These are phyloP conservation scores for Picea sitchensis DNA, from an alignment of 75 land plant genomes.

Conservation along the genomic window DNA sequence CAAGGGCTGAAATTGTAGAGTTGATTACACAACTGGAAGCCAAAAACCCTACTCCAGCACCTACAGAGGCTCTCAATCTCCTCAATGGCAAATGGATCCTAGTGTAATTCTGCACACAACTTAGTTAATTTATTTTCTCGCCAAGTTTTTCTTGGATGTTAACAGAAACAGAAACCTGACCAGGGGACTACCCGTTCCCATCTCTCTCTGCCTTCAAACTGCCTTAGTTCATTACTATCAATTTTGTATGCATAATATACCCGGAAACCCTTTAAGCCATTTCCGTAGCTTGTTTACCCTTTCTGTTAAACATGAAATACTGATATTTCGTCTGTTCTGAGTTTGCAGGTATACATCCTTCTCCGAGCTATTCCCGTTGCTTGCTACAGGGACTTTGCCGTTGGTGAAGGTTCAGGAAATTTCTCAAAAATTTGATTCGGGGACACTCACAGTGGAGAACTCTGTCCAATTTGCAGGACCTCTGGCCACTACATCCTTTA, in stretches of 20 bases:
- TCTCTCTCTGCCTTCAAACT: too few species aligned
- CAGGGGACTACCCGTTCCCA: too few species aligned
- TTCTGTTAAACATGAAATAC: not conserved
- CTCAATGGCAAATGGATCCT: conserved; percentile 97
- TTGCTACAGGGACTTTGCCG: conserved; percentile 59
- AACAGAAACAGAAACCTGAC: too few species aligned
- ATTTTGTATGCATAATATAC: too few species aligned
- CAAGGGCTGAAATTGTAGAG: conserved; percentile 90
- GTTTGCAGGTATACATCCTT: conserved; percentile 83
- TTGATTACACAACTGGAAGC: conserved; percentile 93
- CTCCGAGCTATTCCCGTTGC: conserved; percentile 72
- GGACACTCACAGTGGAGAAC: conserved; percentile 76
- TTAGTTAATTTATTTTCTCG: too few species aligned
- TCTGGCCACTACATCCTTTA: conserved; percentile 73
- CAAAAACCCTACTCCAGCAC: conserved; percentile 90
- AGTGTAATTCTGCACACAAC: conserved; percentile 34
- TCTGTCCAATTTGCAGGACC: conserved; percentile 82
- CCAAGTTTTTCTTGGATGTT: too few species aligned
- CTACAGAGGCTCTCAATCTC: conserved; percentile 75
- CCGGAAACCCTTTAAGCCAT: too few species aligned
- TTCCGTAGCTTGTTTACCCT: too few species aligned
- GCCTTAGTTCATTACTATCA: too few species aligned
- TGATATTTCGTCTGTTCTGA: conserved; percentile 6
- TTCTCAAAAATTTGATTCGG: conserved; percentile 79
- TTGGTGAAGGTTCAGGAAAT: conserved; percentile 87